Evolutionary conservation across 495 filamentous ascomycete species (phyloP).

Genomic region (Chlorociboria aeruginascens): DNA sequence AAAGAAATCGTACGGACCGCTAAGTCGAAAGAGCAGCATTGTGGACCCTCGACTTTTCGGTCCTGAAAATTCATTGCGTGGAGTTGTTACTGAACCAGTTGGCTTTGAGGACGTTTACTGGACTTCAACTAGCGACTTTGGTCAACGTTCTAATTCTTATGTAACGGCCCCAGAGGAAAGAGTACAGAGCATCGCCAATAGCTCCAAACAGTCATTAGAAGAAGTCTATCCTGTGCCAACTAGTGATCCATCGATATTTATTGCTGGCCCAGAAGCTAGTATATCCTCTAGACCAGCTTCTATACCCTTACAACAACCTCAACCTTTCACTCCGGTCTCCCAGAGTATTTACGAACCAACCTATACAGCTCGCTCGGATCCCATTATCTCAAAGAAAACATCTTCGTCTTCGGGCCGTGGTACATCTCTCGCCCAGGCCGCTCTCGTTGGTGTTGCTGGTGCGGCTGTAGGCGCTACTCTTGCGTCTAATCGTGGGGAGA

Average conservation of each 20-base stretch:
- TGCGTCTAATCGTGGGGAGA: conserved; percentile 28
- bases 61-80: conserved; percentile 38
- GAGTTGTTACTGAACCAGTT: conserved; percentile 36
- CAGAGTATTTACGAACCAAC: conserved; percentile 37
- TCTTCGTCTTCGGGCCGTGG: conserved; percentile 23
- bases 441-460: conserved; percentile 36
- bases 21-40: conserved; percentile 26
- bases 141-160: neutral
- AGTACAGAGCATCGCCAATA: conserved; percentile 17
- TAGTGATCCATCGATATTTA: conserved; percentile 47
- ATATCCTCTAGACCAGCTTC: conserved; percentile 26
- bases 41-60: conserved; percentile 42
- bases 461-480: conserved; percentile 30
- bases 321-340: conserved; percentile 43
- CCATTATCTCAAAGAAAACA: conserved; percentile 15
- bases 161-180: neutral
- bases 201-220: conserved; percentile 27
- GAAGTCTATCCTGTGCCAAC: conserved; percentile 43
- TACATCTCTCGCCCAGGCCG: conserved; percentile 29
- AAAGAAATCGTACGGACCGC: conserved; percentile 11
- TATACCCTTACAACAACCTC: conserved; percentile 45
- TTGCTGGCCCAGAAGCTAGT: conserved; percentile 27
- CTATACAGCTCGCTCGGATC: conserved; percentile 22
- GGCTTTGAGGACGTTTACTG: conserved; percentile 29
- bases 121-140: conserved; percentile 16